Evolutionary conservation across 1,139 yeast species (phyloP).

Genomic region (Zygotorulaspora mrakii): DNA sequence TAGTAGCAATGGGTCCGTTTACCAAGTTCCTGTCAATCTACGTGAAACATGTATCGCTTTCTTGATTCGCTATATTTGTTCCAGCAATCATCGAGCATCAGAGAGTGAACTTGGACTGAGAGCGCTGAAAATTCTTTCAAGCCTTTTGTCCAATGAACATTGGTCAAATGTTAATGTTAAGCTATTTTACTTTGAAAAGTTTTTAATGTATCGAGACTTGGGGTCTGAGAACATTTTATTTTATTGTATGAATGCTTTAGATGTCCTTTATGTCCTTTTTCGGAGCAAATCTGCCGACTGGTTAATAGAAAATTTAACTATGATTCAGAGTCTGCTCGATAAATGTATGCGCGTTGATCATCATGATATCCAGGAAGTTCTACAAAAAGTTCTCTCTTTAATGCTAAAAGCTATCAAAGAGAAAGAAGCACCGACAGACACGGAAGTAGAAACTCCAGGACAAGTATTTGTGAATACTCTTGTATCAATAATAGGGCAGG

Average conservation of each 20-base stretch:
- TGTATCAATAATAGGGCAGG: conserved; percentile 73
- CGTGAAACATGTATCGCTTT: conserved; percentile 92
- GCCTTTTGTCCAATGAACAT: conserved; percentile 62
- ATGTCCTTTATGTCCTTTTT: conserved; percentile 81
- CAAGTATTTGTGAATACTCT: conserved; percentile 60
- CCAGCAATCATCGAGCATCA: conserved; percentile 78
- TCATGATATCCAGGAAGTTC: conserved; percentile 75
- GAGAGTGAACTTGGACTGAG: conserved; percentile 81
- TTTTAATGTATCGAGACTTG: conserved; percentile 73
- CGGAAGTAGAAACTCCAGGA: conserved; percentile 55
- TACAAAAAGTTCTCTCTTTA: conserved; percentile 68
- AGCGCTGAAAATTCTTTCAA: conserved; percentile 71
- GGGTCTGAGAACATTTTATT: conserved; percentile 56
- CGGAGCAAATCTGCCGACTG: conserved; percentile 73
- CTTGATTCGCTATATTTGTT: conserved; percentile 81
- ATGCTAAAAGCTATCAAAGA: conserved; percentile 60
- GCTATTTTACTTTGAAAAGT: conserved; percentile 79
- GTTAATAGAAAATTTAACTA: conserved; percentile 67
- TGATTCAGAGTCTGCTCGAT: conserved; percentile 70
- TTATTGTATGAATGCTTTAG: conserved; percentile 84
- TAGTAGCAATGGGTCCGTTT: conserved; percentile 33
- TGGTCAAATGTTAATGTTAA: conserved; percentile 91
- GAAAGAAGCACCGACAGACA: conserved; percentile 36
- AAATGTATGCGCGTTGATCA: conserved; percentile 81
- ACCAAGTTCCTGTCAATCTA: conserved; percentile 70